These are phyloP conservation scores for Penicillium desertorum DNA, from an alignment of 495 filamentous ascomycete genomes.

Conservation along the genomic window DNA sequence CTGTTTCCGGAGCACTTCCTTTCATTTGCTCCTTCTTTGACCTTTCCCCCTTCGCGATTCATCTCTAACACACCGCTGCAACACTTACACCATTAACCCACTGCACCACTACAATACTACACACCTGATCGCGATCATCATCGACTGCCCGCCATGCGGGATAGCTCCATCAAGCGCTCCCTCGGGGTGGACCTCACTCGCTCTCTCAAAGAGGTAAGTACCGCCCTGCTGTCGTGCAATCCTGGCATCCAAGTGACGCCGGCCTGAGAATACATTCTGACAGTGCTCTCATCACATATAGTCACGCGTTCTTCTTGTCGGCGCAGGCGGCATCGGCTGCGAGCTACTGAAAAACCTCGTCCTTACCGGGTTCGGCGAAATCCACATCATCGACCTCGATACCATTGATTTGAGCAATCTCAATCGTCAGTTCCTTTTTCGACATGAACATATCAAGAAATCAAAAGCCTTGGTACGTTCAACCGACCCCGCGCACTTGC, in stretches of 20 bases:
- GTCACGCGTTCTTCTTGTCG: constrained; percentile 90
- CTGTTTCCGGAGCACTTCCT: constrained; percentile 21
- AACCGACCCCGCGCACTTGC: constrained; percentile 7
- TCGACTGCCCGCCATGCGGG: constrained; percentile 48
- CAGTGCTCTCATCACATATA: constrained; percentile 33
- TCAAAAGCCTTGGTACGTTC: constrained; percentile 83
- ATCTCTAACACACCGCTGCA: neutral
- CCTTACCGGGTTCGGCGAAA: constrained; percentile 87
- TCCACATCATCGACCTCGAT: constrained; percentile 95
- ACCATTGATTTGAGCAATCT: constrained; percentile 98
- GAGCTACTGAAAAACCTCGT: constrained; percentile 97
- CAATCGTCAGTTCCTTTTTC: constrained; percentile 97
- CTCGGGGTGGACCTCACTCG: constrained; percentile 57
- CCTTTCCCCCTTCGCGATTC: constrained; percentile 13
- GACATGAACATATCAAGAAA: constrained; percentile 97
- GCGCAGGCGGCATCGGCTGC: constrained; percentile 95
- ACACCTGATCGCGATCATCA: constrained; percentile 15
- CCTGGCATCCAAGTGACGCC: neutral
- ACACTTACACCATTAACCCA: too few relatives aligned
- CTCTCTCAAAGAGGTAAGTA: constrained; percentile 63
- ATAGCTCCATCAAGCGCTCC: constrained; percentile 59
- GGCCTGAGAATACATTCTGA: constrained; percentile 18
- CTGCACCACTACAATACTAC: neutral
- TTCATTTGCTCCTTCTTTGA: constrained; percentile 12
- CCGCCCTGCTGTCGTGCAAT: neutral